Conservation (phyloP, 345 rosid genomes). For the Microcos paniculata region DNA sequence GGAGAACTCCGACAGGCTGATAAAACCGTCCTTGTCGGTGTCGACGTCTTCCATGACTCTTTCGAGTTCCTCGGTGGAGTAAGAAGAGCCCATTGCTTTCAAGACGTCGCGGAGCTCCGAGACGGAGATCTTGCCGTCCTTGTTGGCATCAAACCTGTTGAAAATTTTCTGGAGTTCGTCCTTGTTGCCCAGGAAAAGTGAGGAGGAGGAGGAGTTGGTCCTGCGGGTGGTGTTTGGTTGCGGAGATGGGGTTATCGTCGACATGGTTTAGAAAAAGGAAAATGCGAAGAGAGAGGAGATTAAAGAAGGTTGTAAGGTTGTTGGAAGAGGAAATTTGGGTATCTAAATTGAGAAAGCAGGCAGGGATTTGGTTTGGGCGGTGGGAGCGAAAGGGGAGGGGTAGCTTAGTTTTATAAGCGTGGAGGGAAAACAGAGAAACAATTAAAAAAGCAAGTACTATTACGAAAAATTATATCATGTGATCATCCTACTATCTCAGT, state of each 20-base stretch:
- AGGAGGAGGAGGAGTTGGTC: no score
- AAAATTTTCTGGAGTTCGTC: slow-evolving; percentile 65
- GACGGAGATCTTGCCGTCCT: slow-evolving; percentile 87
- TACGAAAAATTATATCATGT: no score
- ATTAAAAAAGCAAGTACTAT: no score
- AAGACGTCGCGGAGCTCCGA: slow-evolving; percentile 64
- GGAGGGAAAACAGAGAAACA: no score
- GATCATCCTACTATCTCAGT: no score
- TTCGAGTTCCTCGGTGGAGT: slow-evolving; percentile 43
- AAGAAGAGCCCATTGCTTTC: slow-evolving; percentile 57
- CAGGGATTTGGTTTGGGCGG: no score
- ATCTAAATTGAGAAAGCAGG: background rate
- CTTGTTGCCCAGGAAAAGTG: slow-evolving; percentile 13
- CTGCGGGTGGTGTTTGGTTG: slow-evolving; percentile 5
- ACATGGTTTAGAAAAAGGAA: background rate
- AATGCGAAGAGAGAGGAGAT: background rate
- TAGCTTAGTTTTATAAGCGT: no score
- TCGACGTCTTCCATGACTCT: slow-evolving; percentile 77
- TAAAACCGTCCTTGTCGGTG: slow-evolving; percentile 71
- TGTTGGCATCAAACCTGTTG: slow-evolving; percentile 76
- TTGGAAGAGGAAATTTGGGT: background rate
- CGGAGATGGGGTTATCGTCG: background rate
- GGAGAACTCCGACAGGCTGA: slow-evolving; percentile 62
- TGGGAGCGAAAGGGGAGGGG: no score
- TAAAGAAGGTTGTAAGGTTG: background rate